phyloP scores from a whole-genome alignment of 2,329 filamentous ascomycete genomes.

The Ceratocystis cacaofunesta region DNA sequence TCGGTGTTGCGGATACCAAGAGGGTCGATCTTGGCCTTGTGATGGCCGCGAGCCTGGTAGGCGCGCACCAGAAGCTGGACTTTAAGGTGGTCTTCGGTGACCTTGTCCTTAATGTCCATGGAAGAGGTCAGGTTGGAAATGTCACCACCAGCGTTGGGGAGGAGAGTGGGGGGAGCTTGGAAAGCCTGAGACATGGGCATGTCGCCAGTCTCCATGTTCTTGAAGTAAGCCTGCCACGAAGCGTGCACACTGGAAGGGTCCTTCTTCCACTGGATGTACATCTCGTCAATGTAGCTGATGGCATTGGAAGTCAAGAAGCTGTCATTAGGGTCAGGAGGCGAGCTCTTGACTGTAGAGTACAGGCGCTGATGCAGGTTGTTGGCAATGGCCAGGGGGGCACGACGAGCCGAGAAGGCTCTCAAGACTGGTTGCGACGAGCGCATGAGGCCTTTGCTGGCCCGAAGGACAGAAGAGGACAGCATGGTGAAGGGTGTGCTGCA shows the following conservation, averaged over 20 bases:
- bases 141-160: conserved; percentile 66
- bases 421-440: conserved; percentile 33
- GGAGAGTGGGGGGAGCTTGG: conserved; percentile 82
- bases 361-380: conserved; percentile 29
- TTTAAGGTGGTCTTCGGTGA: conserved; percentile 83
- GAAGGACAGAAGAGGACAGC: conserved; percentile 17
- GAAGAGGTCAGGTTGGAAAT: conserved; percentile 60
- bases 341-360: conserved; percentile 37
- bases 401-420: conserved; percentile 33
- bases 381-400: conserved; percentile 33
- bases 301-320: conserved; percentile 94
- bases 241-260: conserved; percentile 89
- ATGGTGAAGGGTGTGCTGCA: conserved; percentile 9
- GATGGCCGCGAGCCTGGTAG: conserved; percentile 94
- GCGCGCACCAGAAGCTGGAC: conserved; percentile 93
- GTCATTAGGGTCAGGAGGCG: conserved; percentile 66
- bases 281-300: conserved; percentile 98
- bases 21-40: conserved; percentile 96
- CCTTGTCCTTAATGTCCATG: conserved; percentile 57
- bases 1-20: conserved; percentile 66
- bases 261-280: conserved; percentile 96
- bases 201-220: conserved; percentile 95
- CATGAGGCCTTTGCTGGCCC: conserved; percentile 47
- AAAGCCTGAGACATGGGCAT: conserved; percentile 98
- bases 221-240: conserved; percentile 99